These are phyloP conservation scores for Rickenella mellea DNA, from an alignment of 768 basidiomycete genomes.

Conservation along the genomic window DNA sequence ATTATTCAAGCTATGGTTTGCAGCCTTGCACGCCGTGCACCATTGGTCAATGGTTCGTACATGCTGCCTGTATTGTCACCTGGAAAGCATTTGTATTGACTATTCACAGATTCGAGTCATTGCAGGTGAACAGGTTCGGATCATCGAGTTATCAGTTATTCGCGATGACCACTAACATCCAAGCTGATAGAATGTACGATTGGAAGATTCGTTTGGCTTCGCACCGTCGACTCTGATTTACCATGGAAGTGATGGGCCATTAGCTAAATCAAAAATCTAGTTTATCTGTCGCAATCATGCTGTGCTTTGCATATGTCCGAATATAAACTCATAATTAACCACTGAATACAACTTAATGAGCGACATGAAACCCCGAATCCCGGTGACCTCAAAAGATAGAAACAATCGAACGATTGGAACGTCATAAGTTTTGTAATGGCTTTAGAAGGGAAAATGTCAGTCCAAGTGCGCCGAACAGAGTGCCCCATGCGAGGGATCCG, in stretches of 20 bases:
- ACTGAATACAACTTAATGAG: too few relatives aligned
- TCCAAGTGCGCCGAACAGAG: too few relatives aligned
- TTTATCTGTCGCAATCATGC: too few relatives aligned
- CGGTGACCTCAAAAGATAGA: too few relatives aligned
- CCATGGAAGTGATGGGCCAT: constrained; percentile 54
- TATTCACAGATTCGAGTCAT: constrained; percentile 65
- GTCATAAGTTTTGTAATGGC: too few relatives aligned
- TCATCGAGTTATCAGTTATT: constrained; percentile 1
- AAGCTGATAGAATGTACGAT: constrained; percentile 42
- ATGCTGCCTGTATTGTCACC: not conserved
- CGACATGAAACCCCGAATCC: too few relatives aligned
- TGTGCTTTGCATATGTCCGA: too few relatives aligned
- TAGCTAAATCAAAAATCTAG: constrained; percentile 60
- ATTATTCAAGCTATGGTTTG: constrained; percentile 65
- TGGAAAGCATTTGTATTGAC: constrained; percentile 4
- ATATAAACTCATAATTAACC: too few relatives aligned
- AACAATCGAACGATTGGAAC: too few relatives aligned
- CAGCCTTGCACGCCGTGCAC: constrained; percentile 77
- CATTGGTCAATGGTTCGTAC: constrained; percentile 79
- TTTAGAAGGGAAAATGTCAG: too few relatives aligned
- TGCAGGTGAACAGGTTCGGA: constrained; percentile 56
- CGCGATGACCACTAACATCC: constrained; percentile 5
- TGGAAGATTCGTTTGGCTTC: constrained; percentile 75
- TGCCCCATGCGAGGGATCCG: too few relatives aligned
- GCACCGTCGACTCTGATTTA: constrained; percentile 79